Evolutionary conservation across 1,284 basidiomycete genomes (phyloP).

Genomic region (Pyrrhoderma lamaoense): DNA sequence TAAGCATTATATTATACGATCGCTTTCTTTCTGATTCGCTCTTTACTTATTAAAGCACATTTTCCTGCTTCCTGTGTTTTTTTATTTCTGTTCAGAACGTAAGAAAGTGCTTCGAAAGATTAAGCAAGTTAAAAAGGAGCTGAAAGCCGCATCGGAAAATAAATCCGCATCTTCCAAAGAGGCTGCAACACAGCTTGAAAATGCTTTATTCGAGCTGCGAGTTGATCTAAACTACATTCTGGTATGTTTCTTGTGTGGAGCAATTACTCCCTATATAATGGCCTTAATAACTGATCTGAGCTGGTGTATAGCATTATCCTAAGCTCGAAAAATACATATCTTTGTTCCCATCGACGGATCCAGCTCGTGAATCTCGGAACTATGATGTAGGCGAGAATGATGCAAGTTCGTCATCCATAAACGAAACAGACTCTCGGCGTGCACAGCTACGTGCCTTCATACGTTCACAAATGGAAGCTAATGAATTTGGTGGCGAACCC

Average conservation of each 20-base stretch:
- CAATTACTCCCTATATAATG: not conserved
- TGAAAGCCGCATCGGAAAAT: conserved; percentile 31
- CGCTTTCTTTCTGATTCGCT: not conserved
- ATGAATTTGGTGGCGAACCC: conserved; percentile 54
- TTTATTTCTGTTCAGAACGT: conserved; percentile 47
- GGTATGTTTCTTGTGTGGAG: conserved; percentile 35
- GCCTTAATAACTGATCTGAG: conserved; percentile 6
- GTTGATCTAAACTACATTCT: conserved; percentile 82
- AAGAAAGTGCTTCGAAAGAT: conserved; percentile 75
- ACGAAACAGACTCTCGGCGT: conserved; percentile 42
- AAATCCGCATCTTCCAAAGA: conserved; percentile 24
- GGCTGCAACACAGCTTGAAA: conserved; percentile 38
- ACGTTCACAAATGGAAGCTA: conserved; percentile 53
- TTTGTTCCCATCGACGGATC: conserved; percentile 67
- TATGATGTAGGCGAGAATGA: conserved; percentile 1
- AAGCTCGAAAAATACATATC: conserved; percentile 81
- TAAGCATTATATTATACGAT: conserved; percentile 34
- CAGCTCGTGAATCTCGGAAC: not conserved
- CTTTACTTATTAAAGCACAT: too few species aligned
- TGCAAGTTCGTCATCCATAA: conserved; percentile 18
- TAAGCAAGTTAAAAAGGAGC: conserved; percentile 48
- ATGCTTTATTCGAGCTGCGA: conserved; percentile 50
- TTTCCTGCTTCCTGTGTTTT: not conserved
- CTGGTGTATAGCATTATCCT: conserved; percentile 58
- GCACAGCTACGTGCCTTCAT: conserved; percentile 59